phyloP scores from a whole-genome alignment of 192 early-diverging fungal genomes.

The Coemansia sp. region DNA sequence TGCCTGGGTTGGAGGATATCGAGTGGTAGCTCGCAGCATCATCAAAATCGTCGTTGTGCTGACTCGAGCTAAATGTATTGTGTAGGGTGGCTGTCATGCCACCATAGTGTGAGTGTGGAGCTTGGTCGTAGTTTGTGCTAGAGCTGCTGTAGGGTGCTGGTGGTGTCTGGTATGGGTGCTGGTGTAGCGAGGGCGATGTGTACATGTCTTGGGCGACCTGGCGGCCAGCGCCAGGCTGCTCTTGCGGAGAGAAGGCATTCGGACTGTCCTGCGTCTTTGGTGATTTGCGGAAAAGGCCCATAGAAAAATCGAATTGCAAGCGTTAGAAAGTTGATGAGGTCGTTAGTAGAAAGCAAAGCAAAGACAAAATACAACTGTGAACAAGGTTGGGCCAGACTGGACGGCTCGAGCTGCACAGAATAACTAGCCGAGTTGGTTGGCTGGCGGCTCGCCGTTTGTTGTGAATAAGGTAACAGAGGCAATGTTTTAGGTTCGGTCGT shows the following conservation, averaged over 20 bases:
- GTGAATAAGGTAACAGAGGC: background rate
- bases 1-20: conserved; percentile 41
- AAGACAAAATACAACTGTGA: background rate
- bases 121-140: conserved; percentile 1
- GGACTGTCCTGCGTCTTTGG: conserved; percentile 20
- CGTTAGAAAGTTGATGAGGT: background rate
- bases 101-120: conserved; percentile 4
- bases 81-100: conserved; percentile 16
- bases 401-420: conserved; percentile 4
- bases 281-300: conserved; percentile 42
- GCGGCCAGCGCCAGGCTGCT: conserved; percentile 34
- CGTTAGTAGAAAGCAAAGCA: background rate
- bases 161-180: conserved; percentile 9
- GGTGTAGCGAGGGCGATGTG: conserved; percentile 6
- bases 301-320: conserved; percentile 1
- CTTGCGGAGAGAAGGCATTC: conserved; percentile 18
- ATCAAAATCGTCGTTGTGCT: conserved; percentile 53
- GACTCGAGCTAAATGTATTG: conserved; percentile 24
- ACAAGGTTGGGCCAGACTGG: background rate
- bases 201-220: conserved; percentile 12
- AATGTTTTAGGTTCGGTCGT: too few relatives aligned
- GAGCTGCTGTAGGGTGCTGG: background rate
- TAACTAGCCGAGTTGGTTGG: background rate
- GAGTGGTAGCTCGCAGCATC: conserved; percentile 57
- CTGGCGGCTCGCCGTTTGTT: conserved; percentile 6